Percentiles rank a stretch among this genome's conserved stretches.
Conservation (phyloP, 2,329 filamentous ascomycete species). For the Stagonosporopsis vannaccii region DNA sequence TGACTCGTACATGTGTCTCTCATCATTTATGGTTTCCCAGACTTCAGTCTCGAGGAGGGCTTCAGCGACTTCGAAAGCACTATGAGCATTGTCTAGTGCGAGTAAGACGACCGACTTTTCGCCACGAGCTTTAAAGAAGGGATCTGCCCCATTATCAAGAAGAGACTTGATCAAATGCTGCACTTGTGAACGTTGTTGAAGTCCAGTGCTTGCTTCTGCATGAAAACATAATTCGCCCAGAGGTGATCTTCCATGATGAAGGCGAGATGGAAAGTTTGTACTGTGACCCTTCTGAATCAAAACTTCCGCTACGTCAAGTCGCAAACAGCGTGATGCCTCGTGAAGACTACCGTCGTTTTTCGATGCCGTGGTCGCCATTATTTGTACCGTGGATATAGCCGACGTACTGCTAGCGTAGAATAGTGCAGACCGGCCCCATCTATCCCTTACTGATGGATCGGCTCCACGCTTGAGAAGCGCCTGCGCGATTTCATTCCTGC, state of each 20-base stretch:
- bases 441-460: slow-evolving; percentile 66
- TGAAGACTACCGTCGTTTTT: slow-evolving; percentile 72
- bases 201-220: slow-evolving; percentile 55
- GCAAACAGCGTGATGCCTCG: slow-evolving; percentile 67
- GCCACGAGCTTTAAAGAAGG: slow-evolving; percentile 60
- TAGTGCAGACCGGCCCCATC: slow-evolving; percentile 65
- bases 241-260: slow-evolving; percentile 69
- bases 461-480: slow-evolving; percentile 65
- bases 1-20: slow-evolving; percentile 57
- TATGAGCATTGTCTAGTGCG: slow-evolving; percentile 63
- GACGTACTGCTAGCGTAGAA: slow-evolving; percentile 63
- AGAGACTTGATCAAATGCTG: slow-evolving; percentile 62
- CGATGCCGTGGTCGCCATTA: slow-evolving; percentile 64
- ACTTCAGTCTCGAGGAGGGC: slow-evolving; percentile 68
- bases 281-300: slow-evolving; percentile 68
- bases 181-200: slow-evolving; percentile 33
- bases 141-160: slow-evolving; percentile 64
- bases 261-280: slow-evolving; percentile 68
- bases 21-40: slow-evolving; percentile 70
- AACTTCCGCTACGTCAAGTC: slow-evolving; percentile 63
- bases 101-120: slow-evolving; percentile 67
- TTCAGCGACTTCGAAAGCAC: slow-evolving; percentile 63
- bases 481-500: slow-evolving; percentile 65
- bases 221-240: slow-evolving; percentile 69
- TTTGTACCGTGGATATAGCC: slow-evolving; percentile 39